These are phyloP conservation scores for Funneliformis caledonium DNA, from an alignment of 371 early-diverging fungal genomes.

Conservation along the genomic window DNA sequence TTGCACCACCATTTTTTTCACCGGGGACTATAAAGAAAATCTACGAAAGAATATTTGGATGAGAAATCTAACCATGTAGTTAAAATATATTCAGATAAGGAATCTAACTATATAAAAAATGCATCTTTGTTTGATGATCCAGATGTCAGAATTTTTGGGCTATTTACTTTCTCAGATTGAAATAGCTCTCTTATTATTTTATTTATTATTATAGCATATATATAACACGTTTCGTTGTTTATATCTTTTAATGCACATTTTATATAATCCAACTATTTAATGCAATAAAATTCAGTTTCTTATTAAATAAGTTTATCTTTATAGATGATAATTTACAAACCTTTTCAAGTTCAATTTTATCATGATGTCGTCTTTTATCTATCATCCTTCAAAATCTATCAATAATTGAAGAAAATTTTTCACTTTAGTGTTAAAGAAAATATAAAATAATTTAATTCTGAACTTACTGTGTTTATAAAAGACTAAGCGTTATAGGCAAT, in stretches of 20 bases:
- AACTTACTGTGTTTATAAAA: background rate
- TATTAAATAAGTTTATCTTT: conserved; percentile 6
- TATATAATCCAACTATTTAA: conserved; percentile 17
- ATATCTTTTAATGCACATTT: conserved; percentile 2
- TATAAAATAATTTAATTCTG: background rate
- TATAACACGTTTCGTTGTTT: background rate
- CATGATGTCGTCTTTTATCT: background rate
- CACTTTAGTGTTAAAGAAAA: background rate
- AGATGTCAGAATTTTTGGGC: too few species aligned
- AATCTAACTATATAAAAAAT: too few species aligned
- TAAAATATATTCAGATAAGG: too few species aligned
- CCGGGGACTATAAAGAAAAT: too few species aligned
- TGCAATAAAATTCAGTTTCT: conserved; percentile 9
- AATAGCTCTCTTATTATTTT: background rate
- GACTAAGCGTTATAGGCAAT: conserved; percentile 31
- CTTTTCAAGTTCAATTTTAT: conserved; percentile 1
- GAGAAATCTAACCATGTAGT: too few species aligned
- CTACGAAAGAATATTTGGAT: too few species aligned
- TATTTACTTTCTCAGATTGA: too few species aligned
- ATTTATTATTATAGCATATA: conserved; percentile 9
- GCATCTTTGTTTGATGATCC: too few species aligned
- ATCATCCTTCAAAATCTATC: conserved; percentile 15
- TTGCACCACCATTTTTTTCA: too few species aligned
- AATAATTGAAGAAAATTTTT: background rate
- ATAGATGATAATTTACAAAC: conserved; percentile 14